Base-by-base conservation (phyloP, 139 green algal species). In the Chlamydomonas sp. region DNA sequence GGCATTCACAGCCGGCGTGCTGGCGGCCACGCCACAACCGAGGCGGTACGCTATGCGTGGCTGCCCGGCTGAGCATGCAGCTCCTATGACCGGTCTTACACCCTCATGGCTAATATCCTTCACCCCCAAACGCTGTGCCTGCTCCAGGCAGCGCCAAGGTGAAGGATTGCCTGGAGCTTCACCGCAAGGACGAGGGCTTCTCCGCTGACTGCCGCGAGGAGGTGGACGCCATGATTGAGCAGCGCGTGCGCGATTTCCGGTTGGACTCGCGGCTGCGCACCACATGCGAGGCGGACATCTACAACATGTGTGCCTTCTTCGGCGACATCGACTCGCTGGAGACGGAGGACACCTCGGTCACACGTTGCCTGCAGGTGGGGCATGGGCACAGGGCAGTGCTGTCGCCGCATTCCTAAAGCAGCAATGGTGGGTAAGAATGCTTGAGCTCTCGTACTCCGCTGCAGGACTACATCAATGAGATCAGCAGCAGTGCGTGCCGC, bases 141-240 rank as follows among this genome's bases (percentile, higher is more conserved):
- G 31, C 4, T 77, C 16, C 82, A 91, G 90, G 92, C n/a, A 90
- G 93, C 69, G 91, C 93, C 5, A 79, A 88, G 20, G 90, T 94
- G 4, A 97, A 98, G 93, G 92, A 95, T 59, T 98, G 96, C 94
- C 87, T 98, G 78, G 93, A 97, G 87, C 86, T 93, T 69, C 90
- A 96, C 75, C 87, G 93, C 18, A 77, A 91, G 15, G 87, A 93
- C 14, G 78, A 86, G 0, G 85, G 77, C 20, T 97, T 97, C 79
- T 82, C 73, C 68, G 58, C 62, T 1, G 89, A 93, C 1, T 96
- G 94, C 88, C 91, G 91, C 63, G 79, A 79, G 15, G 88, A 95
- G 67, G 83, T 97, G 20, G 92, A 97, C 74, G 74, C 17, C n/a
- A 94, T 95, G 91, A 96, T 98, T 91, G 91, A 94, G 90, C 84